phyloP scores from a whole-genome alignment of 1,284 basidiomycete genomes.

The Trametes hirsuta region DNA sequence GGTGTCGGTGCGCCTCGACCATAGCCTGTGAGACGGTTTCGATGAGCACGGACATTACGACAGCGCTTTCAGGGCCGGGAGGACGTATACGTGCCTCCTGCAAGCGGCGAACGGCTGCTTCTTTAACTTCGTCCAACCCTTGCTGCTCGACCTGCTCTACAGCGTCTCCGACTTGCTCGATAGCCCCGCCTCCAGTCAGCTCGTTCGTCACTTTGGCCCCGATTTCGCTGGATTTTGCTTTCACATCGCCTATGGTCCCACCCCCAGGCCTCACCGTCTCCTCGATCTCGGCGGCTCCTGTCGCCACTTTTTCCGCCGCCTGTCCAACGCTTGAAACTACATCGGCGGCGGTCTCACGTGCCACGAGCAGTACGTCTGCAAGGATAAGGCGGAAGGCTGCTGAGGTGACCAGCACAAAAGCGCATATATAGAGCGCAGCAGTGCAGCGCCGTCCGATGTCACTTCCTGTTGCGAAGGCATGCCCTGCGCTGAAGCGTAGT shows the following conservation, averaged over 20 bases:
- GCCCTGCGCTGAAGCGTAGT: neutral
- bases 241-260: constrained; percentile 18
- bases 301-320: constrained; percentile 40
- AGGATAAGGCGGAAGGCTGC: constrained; percentile 48
- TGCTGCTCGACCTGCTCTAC: constrained; percentile 11
- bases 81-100: constrained; percentile 39
- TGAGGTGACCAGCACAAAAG: constrained; percentile 45
- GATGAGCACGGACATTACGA: too few species aligned
- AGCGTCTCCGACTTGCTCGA: neutral
- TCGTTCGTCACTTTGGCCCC: neutral
- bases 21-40: constrained; percentile 36
- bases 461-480: constrained; percentile 35
- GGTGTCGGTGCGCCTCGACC: constrained; percentile 42
- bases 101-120: constrained; percentile 39
- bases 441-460: constrained; percentile 37
- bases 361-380: constrained; percentile 40
- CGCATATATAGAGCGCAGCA: constrained; percentile 39
- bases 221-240: constrained; percentile 16
- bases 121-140: constrained; percentile 35
- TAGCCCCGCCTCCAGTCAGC: neutral
- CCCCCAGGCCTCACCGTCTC: constrained; percentile 26
- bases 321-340: constrained; percentile 41
- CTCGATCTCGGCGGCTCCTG: constrained; percentile 33
- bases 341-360: constrained; percentile 43
- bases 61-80: neutral